phyloP scores from a whole-genome alignment of 202 grass and related monocot species.

The Schoenoplectus tabernaemontani region DNA sequence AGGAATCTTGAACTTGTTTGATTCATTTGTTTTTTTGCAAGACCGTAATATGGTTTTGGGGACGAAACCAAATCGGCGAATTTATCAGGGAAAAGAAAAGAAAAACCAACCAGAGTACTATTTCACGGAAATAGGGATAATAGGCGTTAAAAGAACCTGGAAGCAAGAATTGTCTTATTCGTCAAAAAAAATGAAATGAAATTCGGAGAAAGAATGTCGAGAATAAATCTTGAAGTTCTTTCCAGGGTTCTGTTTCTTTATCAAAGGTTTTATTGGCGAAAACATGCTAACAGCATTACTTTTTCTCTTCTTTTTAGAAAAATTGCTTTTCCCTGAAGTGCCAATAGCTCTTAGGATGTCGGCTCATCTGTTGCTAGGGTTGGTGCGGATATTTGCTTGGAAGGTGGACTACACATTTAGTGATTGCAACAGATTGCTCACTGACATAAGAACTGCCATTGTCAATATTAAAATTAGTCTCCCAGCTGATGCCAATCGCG shows the following conservation, averaged over 20 bases:
- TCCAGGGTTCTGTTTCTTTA: background rate
- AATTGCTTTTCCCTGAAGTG: constrained; percentile 69
- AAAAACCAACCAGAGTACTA: background rate
- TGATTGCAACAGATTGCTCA: constrained; percentile 70
- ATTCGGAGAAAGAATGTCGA: background rate
- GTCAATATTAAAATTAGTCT: constrained; percentile 52
- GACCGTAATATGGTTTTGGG: background rate
- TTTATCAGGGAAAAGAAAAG: background rate
- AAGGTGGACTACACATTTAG: constrained; percentile 82
- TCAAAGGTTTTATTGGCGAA: too few relatives aligned
- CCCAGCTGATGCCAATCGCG: constrained; percentile 41
- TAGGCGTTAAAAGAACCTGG: background rate
- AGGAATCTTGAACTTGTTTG: background rate
- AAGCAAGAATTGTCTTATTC: background rate
- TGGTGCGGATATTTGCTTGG: constrained; percentile 91
- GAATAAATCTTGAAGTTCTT: background rate
- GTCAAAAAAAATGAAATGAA: background rate
- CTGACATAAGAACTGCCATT: constrained; percentile 48
- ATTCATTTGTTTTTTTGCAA: background rate
- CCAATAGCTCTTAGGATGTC: constrained; percentile 86
- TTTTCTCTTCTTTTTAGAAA: constrained; percentile 31
- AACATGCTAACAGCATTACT: background rate
- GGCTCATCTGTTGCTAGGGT: constrained; percentile 80
- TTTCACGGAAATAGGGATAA: background rate
- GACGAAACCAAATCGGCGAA: background rate